These are phyloP conservation scores for Penicillium digitatum DNA, from an alignment of 2,329 filamentous ascomycete species.

Conservation along the genomic window DNA sequence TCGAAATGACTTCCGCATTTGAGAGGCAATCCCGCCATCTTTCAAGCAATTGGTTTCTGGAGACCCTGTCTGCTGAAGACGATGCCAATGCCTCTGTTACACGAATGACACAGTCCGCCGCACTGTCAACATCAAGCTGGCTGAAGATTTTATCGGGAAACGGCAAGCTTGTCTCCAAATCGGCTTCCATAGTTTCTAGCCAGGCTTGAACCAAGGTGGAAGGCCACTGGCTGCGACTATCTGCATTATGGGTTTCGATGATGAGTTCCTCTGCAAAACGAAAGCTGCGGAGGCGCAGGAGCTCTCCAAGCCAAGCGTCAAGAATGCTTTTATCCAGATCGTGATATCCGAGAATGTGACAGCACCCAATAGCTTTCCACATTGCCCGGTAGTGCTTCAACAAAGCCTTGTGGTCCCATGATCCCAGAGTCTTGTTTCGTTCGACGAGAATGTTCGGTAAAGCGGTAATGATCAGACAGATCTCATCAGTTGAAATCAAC, in stretches of 20 bases:
- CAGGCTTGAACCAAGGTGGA: conserved; percentile 28
- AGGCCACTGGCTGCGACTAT: conserved; percentile 20
- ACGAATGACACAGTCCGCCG: conserved; percentile 28
- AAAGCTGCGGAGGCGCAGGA: conserved; percentile 23
- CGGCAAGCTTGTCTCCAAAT: conserved; percentile 5
- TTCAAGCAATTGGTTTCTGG: conserved; percentile 22
- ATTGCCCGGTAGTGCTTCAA: conserved; percentile 28
- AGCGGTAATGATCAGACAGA: conserved; percentile 31
- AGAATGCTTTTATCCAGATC: conserved; percentile 32
- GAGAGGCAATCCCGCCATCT: conserved; percentile 32
- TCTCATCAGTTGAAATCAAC: conserved; percentile 31
- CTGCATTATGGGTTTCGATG: conserved; percentile 23
- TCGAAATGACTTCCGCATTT: conserved; percentile 16
- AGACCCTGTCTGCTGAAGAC: conserved; percentile 15
- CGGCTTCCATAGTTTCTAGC: conserved; percentile 17
- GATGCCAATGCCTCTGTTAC: conserved; percentile 33
- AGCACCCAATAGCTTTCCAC: conserved; percentile 38
- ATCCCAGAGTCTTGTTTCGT: conserved; percentile 12
- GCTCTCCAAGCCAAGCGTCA: conserved; percentile 31
- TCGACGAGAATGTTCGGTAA: conserved; percentile 23
- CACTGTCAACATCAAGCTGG: conserved; percentile 23
- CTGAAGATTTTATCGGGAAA: conserved; percentile 22
- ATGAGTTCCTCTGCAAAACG: conserved; percentile 30
- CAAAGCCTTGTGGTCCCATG: conserved; percentile 17
- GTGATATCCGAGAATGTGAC: conserved; percentile 32